These are phyloP conservation scores for Periconia sp. DNA, from an alignment of 2,329 filamentous ascomycete genomes.

Conservation along the genomic window DNA sequence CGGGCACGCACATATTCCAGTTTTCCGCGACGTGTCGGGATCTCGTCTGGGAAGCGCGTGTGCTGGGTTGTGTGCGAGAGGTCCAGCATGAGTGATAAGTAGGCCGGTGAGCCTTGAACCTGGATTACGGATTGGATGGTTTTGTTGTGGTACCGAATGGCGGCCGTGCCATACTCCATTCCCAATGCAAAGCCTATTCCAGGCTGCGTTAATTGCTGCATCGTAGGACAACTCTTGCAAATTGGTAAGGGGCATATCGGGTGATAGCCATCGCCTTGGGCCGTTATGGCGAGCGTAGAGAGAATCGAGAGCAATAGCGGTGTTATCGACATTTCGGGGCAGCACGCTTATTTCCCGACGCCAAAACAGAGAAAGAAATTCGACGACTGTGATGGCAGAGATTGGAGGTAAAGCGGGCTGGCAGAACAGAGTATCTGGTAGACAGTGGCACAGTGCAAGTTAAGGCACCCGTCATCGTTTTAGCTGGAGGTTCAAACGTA, in stretches of 20 bases:
- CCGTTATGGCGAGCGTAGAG: background rate
- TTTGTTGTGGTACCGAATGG: constrained; percentile 2
- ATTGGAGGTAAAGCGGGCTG: background rate
- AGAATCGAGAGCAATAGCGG: background rate
- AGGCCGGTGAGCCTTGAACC: constrained; percentile 1
- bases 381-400: background rate
- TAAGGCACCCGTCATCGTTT: background rate
- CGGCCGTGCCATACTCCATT: constrained; percentile 6
- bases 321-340: background rate
- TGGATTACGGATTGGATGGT: constrained; percentile 1
- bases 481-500: background rate
- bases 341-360: background rate
- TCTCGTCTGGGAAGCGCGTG: constrained; percentile 1
- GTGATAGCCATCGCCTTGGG: background rate
- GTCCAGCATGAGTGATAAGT: background rate
- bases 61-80: constrained; percentile 2
- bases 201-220: constrained; percentile 1
- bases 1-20: constrained; percentile 2
- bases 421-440: background rate
- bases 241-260: background rate
- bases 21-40: background rate
- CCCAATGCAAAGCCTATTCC: constrained; percentile 6
- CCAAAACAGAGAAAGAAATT: background rate
- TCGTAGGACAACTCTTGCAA: constrained; percentile 3
- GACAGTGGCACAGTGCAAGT: background rate